Evolutionary conservation across 78 protist species (phyloP).

Genomic region (Polysphondylium violaceum): DNA sequence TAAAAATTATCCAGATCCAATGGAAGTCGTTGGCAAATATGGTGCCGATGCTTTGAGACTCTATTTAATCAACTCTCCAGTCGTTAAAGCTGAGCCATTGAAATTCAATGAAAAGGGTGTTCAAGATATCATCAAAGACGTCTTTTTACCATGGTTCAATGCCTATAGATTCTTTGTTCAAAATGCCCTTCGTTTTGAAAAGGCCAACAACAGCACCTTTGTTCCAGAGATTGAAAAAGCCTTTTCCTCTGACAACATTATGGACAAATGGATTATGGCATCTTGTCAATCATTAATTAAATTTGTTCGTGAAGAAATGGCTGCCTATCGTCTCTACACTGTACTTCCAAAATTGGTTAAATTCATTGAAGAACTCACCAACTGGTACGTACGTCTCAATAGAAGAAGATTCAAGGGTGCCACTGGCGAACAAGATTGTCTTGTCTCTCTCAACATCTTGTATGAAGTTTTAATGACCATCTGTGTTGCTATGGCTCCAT

Average conservation of each 20-base stretch:
- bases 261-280: constrained; percentile 98
- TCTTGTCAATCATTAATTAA: constrained; percentile 85
- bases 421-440: constrained; percentile 78
- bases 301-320: constrained; percentile 95
- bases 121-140: constrained; percentile 90
- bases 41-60: constrained; percentile 99
- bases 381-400: constrained; percentile 97
- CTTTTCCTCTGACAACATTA: constrained; percentile 85
- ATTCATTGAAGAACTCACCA: constrained; percentile 95
- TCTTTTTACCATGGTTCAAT: constrained; percentile 98
- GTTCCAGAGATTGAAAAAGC: constrained; percentile 41
- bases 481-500: constrained; percentile 96
- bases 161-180: constrained; percentile 95
- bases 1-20: constrained; percentile 98
- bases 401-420: constrained; percentile 82
- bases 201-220: constrained; percentile 40
- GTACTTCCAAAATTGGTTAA: constrained; percentile 96
- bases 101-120: constrained; percentile 96
- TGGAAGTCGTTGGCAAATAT: constrained; percentile 87
- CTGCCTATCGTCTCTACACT: constrained; percentile 98
- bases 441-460: constrained; percentile 84
- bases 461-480: constrained; percentile 91
- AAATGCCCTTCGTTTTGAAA: constrained; percentile 73
- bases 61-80: constrained; percentile 99
- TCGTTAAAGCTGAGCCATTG: constrained; percentile 97